Evolutionary conservation across 441 rosid genomes (phyloP).

Genomic region (Breynia disticha): DNA sequence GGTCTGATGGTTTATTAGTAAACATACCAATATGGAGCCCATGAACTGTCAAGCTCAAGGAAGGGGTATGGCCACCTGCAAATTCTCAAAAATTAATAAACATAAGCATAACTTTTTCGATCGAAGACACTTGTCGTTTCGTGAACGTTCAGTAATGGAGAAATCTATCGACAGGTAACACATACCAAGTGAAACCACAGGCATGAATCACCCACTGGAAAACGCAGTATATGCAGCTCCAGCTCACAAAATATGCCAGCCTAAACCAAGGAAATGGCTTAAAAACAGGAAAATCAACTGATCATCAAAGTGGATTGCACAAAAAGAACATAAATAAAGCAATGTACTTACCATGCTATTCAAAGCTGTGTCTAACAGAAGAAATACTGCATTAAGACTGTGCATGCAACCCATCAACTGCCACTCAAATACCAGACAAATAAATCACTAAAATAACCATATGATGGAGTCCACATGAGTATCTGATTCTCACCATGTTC

Average conservation of each 20-base stretch:
- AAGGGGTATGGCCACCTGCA: conserved; percentile 93
- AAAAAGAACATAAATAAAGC: too few relatives aligned
- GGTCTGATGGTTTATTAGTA: neutral
- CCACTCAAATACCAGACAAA: neutral
- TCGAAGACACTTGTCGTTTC: too few relatives aligned
- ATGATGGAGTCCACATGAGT: neutral
- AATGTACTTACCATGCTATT: conserved; percentile 61
- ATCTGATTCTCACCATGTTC: conserved; percentile 35
- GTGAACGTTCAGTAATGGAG: too few relatives aligned
- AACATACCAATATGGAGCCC: conserved; percentile 44
- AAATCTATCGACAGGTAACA: too few relatives aligned
- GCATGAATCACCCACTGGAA: conserved; percentile 89
- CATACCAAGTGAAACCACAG: conserved; percentile 67
- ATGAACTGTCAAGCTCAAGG: conserved; percentile 48
- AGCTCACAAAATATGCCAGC: conserved; percentile 62
- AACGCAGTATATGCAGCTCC: conserved; percentile 69
- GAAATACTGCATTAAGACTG: conserved; percentile 43
- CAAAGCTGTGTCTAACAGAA: conserved; percentile 53
- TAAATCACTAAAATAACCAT: too few relatives aligned
- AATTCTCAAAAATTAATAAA: neutral
- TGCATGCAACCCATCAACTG: conserved; percentile 92
- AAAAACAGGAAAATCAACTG: neutral
- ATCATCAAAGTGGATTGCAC: too few relatives aligned
- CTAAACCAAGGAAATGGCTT: conserved; percentile 88
- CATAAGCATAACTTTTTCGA: too few relatives aligned